Evolutionary conservation across 805 yeast species (phyloP), one percentile per base, ranked within the genome.

Genomic region (Yarrowia sp.): DNA sequence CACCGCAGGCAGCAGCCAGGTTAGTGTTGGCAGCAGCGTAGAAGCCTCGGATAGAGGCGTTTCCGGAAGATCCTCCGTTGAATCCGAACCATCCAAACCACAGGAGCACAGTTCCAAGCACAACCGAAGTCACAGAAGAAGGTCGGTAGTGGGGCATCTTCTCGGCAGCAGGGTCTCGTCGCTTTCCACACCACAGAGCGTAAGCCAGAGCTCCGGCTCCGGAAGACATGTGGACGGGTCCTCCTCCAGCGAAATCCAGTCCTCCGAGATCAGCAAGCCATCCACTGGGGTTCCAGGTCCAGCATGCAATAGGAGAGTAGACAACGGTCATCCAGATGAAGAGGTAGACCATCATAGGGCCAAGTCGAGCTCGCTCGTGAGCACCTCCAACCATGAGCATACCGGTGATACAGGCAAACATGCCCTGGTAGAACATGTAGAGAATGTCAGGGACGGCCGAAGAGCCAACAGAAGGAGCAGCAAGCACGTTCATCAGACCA

Each of bases 21-120:
- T 93, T 91, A 73, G 98, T 93, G 83, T 90, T 92, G 73, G 89
- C 88, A 75, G 89, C 84, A 42, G 98, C 97, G 81, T 92, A 92
- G 89, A 91, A 90, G 66, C 97, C 92, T 79, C 98, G 88, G 75
- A 95, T 86, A 68, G 93, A 79, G 41, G 97, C 90, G 74, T 91
- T 88, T 77, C 97, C 98, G 60, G 98, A 89, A 55, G 97, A 91
- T 72, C 98, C 98, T 77, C 97, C 98, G 83, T 95, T 95, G 86
- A 95, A 95, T 44, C 97, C 98, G 73, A 92, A 92, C 99, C 99
- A 95, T 41, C 98, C 99, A 72, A 95, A 92, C 97, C 98, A 93
- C 71, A 95, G 83, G 80, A 95, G 89, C 11, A 90, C 88, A 18
- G 98, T 92, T 65, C 99, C 99, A 66, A 95, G 78, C 15, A 92